These are phyloP conservation scores for Lachnellula hyalina DNA, from an alignment of 2,329 filamentous ascomycete genomes.

Conservation along the genomic window DNA sequence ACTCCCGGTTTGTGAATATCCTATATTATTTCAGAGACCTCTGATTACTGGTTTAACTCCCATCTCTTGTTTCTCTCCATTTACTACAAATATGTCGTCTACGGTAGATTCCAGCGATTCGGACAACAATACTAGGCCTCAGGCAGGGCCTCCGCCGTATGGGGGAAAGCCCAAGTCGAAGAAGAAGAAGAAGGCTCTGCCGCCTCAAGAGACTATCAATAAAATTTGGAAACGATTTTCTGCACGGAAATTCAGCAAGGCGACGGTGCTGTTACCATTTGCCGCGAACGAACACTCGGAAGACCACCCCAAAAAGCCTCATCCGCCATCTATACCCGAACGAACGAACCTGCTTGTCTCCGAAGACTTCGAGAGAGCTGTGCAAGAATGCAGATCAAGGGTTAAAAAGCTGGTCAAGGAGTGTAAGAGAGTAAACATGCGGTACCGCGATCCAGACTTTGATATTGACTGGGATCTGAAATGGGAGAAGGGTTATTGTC, in stretches of 20 bases:
- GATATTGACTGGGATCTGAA: slow-evolving; percentile 58
- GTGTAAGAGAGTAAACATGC: slow-evolving; percentile 73
- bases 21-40: neutral
- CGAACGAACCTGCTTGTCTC: slow-evolving; percentile 54
- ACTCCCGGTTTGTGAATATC: neutral
- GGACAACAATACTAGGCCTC: slow-evolving; percentile 9
- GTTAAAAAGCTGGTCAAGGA: slow-evolving; percentile 56
- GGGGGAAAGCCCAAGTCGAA: slow-evolving; percentile 41
- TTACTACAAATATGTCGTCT: slow-evolving; percentile 13
- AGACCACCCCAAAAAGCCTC: slow-evolving; percentile 8
- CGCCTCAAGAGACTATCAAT: slow-evolving; percentile 62
- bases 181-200: slow-evolving; percentile 51
- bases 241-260: slow-evolving; percentile 59
- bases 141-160: slow-evolving; percentile 6
- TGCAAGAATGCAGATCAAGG: slow-evolving; percentile 60
- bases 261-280: slow-evolving; percentile 60
- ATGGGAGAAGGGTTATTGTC: slow-evolving; percentile 31
- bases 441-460: slow-evolving; percentile 78
- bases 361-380: slow-evolving; percentile 66
- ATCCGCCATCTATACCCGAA: slow-evolving; percentile 37
- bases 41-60: neutral
- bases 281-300: slow-evolving; percentile 32
- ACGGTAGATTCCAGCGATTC: slow-evolving; percentile 18
- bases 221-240: slow-evolving; percentile 59
- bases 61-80: neutral